These are phyloP conservation scores for Diaporthe caulivora DNA, from an alignment of 2,329 filamentous ascomycete genomes.

Conservation along the genomic window DNA sequence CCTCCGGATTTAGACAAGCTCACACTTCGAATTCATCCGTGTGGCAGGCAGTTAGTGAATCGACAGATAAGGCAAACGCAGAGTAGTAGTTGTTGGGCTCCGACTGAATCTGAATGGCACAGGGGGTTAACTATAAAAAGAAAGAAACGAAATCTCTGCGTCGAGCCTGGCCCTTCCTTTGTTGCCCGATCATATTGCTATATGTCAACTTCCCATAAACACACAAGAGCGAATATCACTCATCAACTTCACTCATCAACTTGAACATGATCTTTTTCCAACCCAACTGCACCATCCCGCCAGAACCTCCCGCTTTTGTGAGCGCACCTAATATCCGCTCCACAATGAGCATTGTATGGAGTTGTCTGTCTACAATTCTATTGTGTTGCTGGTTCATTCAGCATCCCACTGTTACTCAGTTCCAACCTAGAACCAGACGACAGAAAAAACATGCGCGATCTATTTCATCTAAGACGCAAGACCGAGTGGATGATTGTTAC, in stretches of 20 bases:
- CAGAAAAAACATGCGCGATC: background rate
- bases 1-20: too few relatives aligned
- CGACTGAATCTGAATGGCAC: too few relatives aligned
- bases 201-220: background rate
- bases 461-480: background rate
- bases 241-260: too few relatives aligned
- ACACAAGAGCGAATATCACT: background rate
- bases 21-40: too few relatives aligned
- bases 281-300: background rate
- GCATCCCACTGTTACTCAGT: background rate
- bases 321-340: background rate
- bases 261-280: background rate
- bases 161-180: background rate
- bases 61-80: too few relatives aligned
- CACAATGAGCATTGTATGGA: background rate
- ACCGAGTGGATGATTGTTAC: background rate
- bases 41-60: too few relatives aligned
- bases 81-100: too few relatives aligned
- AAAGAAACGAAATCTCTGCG: background rate
- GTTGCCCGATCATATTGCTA: background rate
- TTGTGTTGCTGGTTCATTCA: background rate
- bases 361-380: background rate
- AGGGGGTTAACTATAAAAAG: too few relatives aligned
- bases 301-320: background rate
- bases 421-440: background rate